Evolutionary conservation across 768 basidiomycete genomes (phyloP).

Genomic region (Mycena vulgaris): DNA sequence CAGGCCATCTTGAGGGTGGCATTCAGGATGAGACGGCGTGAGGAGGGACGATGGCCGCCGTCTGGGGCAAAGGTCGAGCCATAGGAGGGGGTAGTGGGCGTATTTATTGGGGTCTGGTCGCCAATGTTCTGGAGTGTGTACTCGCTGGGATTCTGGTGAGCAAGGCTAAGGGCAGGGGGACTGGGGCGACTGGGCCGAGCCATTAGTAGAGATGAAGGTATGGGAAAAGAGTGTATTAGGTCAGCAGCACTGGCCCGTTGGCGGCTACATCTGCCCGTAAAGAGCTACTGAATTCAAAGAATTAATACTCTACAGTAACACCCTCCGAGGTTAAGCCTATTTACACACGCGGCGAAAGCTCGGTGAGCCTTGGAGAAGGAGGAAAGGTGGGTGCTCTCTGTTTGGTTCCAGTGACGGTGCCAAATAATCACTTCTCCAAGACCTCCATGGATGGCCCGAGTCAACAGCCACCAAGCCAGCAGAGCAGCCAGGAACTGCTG

Average conservation of each 20-base stretch:
- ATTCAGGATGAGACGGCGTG: slow-evolving; percentile 76
- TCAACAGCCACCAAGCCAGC: slow-evolving; percentile 3
- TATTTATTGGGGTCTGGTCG: slow-evolving; percentile 59
- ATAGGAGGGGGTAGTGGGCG: slow-evolving; percentile 64
- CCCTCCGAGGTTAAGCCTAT: too few relatives aligned
- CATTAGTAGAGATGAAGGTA: slow-evolving; percentile 8
- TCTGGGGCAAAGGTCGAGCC: slow-evolving; percentile 54
- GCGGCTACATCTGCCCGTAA: too few relatives aligned
- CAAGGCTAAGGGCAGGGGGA: slow-evolving; percentile 32
- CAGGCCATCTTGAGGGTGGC: slow-evolving; percentile 89
- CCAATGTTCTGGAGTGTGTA: slow-evolving; percentile 80
- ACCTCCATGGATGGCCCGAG: slow-evolving; percentile 14
- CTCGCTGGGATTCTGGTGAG: slow-evolving; percentile 57
- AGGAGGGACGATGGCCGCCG: slow-evolving; percentile 50
- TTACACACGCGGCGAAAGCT: too few relatives aligned
- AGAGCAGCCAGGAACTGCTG: slow-evolving; percentile 29
- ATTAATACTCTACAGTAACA: too few relatives aligned
- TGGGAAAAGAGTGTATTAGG: background rate
- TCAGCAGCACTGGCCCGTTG: too few relatives aligned
- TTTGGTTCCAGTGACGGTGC: background rate
- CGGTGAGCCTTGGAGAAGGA: too few relatives aligned
- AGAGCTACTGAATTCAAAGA: too few relatives aligned
- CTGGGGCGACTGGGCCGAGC: slow-evolving; percentile 27
- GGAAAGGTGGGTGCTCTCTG: too few relatives aligned
- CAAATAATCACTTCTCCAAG: slow-evolving; percentile 15